phyloP scores from a whole-genome alignment of 2,329 filamentous ascomycete genomes.

The Scorias spongiosa region DNA sequence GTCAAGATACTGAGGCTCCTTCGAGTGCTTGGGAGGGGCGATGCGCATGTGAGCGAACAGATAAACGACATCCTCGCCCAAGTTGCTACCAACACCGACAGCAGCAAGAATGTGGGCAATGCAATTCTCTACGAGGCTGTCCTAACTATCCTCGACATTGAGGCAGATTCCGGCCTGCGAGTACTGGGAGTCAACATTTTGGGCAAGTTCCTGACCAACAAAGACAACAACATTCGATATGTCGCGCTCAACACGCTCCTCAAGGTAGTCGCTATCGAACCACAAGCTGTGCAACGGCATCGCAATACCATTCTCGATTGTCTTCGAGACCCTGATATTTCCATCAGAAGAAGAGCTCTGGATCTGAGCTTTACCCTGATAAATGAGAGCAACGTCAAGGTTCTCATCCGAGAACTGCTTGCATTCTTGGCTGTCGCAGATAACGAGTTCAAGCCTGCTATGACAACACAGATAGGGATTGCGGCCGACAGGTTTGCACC shows the following conservation, averaged over 20 bases:
- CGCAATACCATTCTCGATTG: conserved; percentile 96
- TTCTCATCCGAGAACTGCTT: conserved; percentile 81
- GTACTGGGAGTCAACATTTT: conserved; percentile 96
- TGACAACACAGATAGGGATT: conserved; percentile 96
- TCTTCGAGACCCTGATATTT: conserved; percentile 91
- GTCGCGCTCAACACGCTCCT: conserved; percentile 94
- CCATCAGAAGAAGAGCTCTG: conserved; percentile 84
- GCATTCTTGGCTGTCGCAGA: conserved; percentile 95
- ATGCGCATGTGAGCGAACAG: conserved; percentile 78
- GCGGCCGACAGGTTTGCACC: conserved; percentile 91
- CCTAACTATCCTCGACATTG: conserved; percentile 91
- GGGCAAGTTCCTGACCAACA: conserved; percentile 94
- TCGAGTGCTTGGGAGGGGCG: conserved; percentile 71
- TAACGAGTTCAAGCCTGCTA: conserved; percentile 95
- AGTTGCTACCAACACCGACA: conserved; percentile 94
- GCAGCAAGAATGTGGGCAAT: conserved; percentile 96
- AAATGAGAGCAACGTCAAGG: conserved; percentile 89
- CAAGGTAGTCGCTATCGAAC: conserved; percentile 95
- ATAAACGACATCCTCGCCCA: conserved; percentile 92
- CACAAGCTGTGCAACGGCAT: conserved; percentile 92
- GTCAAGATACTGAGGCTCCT: conserved; percentile 86
- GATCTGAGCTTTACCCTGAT: conserved; percentile 97
- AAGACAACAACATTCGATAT: conserved; percentile 98
- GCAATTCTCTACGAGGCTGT: conserved; percentile 96
- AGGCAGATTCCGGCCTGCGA: conserved; percentile 85